These are phyloP conservation scores for Pseudonectria foliicola DNA, from an alignment of 2,329 filamentous ascomycete genomes.

Conservation along the genomic window DNA sequence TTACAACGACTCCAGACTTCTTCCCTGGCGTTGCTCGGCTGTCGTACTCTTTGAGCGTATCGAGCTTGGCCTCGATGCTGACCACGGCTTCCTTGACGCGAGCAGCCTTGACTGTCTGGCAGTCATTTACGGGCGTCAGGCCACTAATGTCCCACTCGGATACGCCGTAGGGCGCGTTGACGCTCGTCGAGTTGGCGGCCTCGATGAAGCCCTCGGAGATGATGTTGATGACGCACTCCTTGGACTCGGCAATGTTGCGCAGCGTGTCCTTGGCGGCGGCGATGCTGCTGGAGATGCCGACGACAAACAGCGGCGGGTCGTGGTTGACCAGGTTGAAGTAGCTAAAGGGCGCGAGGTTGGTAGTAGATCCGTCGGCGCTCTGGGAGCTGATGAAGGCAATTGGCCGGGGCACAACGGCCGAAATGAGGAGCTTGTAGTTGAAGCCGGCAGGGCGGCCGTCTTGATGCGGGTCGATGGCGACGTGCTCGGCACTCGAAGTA, in stretches of 20 bases:
- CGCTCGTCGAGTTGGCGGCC: conserved; percentile 73
- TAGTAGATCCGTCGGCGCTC: conserved; percentile 49
- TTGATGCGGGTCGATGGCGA: conserved; percentile 75
- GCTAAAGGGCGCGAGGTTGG: conserved; percentile 79
- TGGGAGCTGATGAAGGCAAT: conserved; percentile 58
- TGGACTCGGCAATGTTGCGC: conserved; percentile 61
- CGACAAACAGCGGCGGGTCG: conserved; percentile 77
- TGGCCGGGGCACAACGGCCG: conserved; percentile 72
- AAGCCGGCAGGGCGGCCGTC: conserved; percentile 56
- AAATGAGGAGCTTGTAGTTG: conserved; percentile 94
- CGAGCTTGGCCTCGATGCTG: conserved; percentile 71
- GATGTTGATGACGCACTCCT: conserved; percentile 81
- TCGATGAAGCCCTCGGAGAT: conserved; percentile 79
- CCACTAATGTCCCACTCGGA: conserved; percentile 78
- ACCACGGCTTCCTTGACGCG: conserved; percentile 80
- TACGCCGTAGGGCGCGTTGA: conserved; percentile 69
- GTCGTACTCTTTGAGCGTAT: conserved; percentile 71
- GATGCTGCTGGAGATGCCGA: conserved; percentile 41
- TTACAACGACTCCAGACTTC: conserved; percentile 65
- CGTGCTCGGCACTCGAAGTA: conserved; percentile 43
- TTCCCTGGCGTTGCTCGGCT: conserved; percentile 62
- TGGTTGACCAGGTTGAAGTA: conserved; percentile 81
- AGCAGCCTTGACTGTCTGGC: conserved; percentile 58
- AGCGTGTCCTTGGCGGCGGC: conserved; percentile 68
- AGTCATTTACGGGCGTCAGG: conserved; percentile 60